phyloP scores from a whole-genome alignment of 202 grass and related monocot genomes.

The Eragrostis tef region DNA sequence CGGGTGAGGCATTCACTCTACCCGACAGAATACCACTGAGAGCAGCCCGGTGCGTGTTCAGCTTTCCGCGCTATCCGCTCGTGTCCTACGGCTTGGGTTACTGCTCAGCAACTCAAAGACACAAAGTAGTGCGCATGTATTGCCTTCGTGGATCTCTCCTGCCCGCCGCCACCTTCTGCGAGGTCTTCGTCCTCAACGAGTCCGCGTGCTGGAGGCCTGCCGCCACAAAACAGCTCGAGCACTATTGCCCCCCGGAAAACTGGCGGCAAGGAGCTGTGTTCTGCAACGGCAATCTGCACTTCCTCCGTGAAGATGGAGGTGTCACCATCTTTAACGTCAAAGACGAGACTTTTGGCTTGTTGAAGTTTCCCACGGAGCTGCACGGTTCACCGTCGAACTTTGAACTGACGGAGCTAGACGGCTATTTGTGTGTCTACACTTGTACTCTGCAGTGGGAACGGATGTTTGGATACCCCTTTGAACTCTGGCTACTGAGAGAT shows the following conservation, averaged over 20 bases:
- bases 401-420: not conserved
- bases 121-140: not conserved
- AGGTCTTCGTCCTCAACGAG: not conserved
- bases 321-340: not conserved
- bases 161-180: not conserved
- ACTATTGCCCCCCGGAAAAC: not conserved
- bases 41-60: not conserved
- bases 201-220: not conserved
- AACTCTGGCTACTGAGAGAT: not conserved
- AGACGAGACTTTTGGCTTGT: not conserved
- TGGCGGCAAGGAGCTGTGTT: not conserved
- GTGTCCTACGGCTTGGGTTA: not conserved
- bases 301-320: accelerated
- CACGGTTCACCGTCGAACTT: not conserved
- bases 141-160: not conserved
- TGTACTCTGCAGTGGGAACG: not conserved
- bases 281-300: not conserved
- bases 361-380: no score
- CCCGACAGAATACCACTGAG: not conserved
- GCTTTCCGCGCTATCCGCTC: not conserved
- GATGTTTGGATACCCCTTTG: not conserved
- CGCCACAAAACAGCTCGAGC: no score
- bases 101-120: not conserved
- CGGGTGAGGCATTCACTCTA: not conserved
- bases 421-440: not conserved